Conservation (phyloP, 2,329 filamentous ascomycete species). For the Pestalotiopsis sp. region DNA sequence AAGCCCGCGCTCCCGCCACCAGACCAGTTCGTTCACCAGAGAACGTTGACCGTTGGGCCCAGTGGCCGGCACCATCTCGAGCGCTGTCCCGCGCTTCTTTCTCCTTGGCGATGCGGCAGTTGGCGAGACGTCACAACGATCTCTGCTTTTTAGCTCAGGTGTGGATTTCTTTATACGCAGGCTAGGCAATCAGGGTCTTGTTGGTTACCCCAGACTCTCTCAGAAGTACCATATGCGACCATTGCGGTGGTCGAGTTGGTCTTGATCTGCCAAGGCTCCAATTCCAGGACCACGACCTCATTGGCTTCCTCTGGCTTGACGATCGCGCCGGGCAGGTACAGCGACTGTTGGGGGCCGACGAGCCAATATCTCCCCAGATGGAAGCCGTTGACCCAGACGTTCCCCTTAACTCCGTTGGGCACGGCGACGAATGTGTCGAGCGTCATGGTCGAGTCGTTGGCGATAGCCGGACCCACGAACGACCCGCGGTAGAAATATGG, state of each 20-base stretch:
- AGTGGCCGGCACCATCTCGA: background rate
- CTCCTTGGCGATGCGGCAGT: background rate
- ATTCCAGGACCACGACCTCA: slow-evolving; percentile 43
- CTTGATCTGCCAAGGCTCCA: slow-evolving; percentile 37
- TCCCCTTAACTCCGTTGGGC: slow-evolving; percentile 44
- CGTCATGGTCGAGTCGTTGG: slow-evolving; percentile 28
- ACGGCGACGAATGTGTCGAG: slow-evolving; percentile 40
- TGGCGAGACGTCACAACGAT: background rate
- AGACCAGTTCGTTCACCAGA: background rate
- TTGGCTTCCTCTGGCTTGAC: slow-evolving; percentile 36
- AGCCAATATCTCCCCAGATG: slow-evolving; percentile 50
- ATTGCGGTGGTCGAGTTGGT: slow-evolving; percentile 15
- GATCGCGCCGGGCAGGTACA: slow-evolving; percentile 46
- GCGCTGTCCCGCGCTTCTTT: background rate
- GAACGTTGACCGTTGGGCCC: background rate
- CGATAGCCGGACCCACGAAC: slow-evolving; percentile 28
- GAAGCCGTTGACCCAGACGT: slow-evolving; percentile 48
- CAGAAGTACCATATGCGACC: slow-evolving; percentile 23
- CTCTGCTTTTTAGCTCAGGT: background rate
- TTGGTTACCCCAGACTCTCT: slow-evolving; percentile 31
- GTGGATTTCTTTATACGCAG: background rate
- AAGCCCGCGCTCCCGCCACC: background rate
- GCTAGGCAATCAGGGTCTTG: slow-evolving; percentile 28
- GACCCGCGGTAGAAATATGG: slow-evolving; percentile 32
- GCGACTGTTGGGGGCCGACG: slow-evolving; percentile 49